Evolutionary conservation across 495 filamentous ascomycete genomes (phyloP).

Genomic region (Penicillium arizonense): DNA sequence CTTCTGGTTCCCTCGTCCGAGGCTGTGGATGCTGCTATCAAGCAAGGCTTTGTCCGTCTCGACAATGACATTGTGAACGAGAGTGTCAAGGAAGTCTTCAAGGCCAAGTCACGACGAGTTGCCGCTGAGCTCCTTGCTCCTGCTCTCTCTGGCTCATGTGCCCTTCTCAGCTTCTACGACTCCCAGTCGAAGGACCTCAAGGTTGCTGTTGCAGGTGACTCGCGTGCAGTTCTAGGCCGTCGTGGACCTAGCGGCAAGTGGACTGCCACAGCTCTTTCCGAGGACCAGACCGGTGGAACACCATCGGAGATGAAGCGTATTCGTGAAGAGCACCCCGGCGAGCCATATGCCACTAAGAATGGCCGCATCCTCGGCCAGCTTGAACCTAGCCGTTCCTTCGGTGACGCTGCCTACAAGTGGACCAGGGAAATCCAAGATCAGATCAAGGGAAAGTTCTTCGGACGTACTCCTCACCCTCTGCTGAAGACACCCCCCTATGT

Average conservation of each 20-base stretch:
- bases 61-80: conserved; percentile 93
- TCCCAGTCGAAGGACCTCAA: conserved; percentile 76
- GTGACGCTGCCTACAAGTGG: conserved; percentile 98
- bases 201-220: conserved; percentile 93
- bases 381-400: conserved; percentile 91
- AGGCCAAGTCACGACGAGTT: conserved; percentile 78
- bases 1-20: conserved; percentile 59
- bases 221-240: conserved; percentile 86
- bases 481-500: conserved; percentile 95
- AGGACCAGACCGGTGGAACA: conserved; percentile 89
- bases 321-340: conserved; percentile 80
- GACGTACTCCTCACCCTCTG: conserved; percentile 64
- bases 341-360: conserved; percentile 78
- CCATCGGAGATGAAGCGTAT: conserved; percentile 78
- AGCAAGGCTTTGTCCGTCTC: conserved; percentile 80
- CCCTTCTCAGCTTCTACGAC: conserved; percentile 95
- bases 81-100: conserved; percentile 82
- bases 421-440: conserved; percentile 74
- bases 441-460: conserved; percentile 83
- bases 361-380: conserved; percentile 89
- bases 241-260: conserved; percentile 79
- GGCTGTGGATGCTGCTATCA: conserved; percentile 87
- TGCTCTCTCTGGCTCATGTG: conserved; percentile 92
- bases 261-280: conserved; percentile 83
- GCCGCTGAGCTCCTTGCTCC: conserved; percentile 91